Percentiles rank a stretch among this genome's conserved stretches.
Conservation (phyloP, 192 early-diverging fungal species). For the Obelidium mucronatum region DNA sequence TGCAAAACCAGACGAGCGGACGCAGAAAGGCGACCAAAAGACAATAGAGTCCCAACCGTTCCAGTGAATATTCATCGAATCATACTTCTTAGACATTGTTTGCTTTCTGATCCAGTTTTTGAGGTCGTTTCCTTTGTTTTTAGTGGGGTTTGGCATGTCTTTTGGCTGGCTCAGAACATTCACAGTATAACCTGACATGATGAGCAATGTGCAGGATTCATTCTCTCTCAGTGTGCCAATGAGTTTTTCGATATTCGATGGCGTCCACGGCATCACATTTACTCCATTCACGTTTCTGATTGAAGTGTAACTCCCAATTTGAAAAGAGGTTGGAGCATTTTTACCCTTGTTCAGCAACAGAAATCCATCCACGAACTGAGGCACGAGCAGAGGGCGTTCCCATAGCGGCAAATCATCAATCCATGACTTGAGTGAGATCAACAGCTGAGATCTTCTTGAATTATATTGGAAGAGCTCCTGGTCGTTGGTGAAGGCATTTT, state of each 20-base stretch:
- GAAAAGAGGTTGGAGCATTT: background rate
- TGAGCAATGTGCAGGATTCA: background rate
- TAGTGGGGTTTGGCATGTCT: slow-evolving; percentile 13
- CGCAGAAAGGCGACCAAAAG: slow-evolving; percentile 39
- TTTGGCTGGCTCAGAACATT: slow-evolving; percentile 15
- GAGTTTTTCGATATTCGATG: slow-evolving; percentile 8
- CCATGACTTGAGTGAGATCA: background rate
- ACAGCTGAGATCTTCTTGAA: background rate
- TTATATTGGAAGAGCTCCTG: no score
- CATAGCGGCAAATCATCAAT: slow-evolving; percentile 14
- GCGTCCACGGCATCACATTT: slow-evolving; percentile 10
- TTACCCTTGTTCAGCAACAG: background rate
- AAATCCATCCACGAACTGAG: slow-evolving; percentile 18
- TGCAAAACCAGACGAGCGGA: slow-evolving; percentile 1
- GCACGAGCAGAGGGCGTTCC: slow-evolving; percentile 23
- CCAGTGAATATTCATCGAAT: slow-evolving; percentile 13
- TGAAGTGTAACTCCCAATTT: background rate
- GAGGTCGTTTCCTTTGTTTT: background rate
- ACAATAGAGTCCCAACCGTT: slow-evolving; percentile 21
- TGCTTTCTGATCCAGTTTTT: slow-evolving; percentile 13
- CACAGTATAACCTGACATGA: slow-evolving; percentile 11
- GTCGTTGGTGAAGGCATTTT: background rate
- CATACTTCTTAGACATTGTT: slow-evolving; percentile 14
- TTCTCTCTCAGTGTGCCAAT: background rate
- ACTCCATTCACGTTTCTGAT: slow-evolving; percentile 23